A percentile compares a stretch with the other conserved stretches of the same genome.
Evolutionary conservation across 331 rosid species (phyloP).

Genomic region (Acacia pycnantha): DNA sequence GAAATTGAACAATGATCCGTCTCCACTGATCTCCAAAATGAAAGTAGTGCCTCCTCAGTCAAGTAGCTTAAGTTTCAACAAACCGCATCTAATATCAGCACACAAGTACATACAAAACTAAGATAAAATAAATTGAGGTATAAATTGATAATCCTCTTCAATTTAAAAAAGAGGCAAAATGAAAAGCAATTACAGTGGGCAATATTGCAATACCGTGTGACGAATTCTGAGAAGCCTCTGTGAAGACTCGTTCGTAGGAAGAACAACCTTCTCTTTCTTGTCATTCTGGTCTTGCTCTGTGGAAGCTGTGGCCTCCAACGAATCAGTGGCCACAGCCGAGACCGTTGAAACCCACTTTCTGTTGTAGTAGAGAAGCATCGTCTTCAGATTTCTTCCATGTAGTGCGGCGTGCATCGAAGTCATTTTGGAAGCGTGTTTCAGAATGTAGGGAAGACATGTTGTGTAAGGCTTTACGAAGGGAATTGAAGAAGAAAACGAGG

Average conservation of each 20-base stretch:
- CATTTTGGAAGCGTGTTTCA: constrained; percentile 14
- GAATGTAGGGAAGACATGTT: constrained; percentile 13
- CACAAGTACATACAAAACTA: not conserved
- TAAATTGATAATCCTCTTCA: not conserved
- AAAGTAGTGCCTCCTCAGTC: not conserved
- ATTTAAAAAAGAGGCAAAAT: not conserved
- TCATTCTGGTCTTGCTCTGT: constrained; percentile 27
- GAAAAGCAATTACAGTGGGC: not conserved
- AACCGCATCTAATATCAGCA: not conserved
- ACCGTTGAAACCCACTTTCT: constrained; percentile 37
- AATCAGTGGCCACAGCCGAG: constrained; percentile 53
- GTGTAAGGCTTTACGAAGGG: constrained; percentile 25
- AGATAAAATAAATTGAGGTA: not conserved
- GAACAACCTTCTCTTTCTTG: constrained; percentile 40
- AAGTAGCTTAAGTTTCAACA: not conserved
- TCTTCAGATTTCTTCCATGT: constrained; percentile 22
- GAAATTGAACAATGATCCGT: not conserved
- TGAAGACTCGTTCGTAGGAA: constrained; percentile 88
- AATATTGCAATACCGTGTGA: constrained; percentile 64
- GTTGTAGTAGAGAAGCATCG: constrained; percentile 15
- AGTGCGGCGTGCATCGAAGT: constrained; percentile 3
- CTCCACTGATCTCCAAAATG: not conserved
- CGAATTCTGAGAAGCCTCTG: constrained; percentile 81
- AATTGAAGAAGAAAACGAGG: constrained; percentile 22
- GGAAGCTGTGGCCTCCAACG: constrained; percentile 39